These are phyloP conservation scores for Lyophyllum shimeji DNA, from an alignment of 768 basidiomycete genomes.

Conservation along the genomic window DNA sequence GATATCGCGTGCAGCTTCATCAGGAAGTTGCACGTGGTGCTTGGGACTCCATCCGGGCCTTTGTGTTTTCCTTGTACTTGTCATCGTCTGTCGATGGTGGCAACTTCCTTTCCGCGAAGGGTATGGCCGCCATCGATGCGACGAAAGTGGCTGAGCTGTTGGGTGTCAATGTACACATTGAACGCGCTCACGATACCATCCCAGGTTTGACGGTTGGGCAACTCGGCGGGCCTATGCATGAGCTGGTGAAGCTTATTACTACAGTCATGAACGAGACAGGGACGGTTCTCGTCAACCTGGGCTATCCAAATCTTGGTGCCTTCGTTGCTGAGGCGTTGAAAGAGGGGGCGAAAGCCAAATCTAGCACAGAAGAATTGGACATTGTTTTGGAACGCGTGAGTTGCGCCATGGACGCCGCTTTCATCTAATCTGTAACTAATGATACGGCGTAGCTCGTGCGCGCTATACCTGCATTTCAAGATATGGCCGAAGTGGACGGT, in stretches of 20 bases:
- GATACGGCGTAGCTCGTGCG: constrained; percentile 56
- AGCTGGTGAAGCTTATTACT: constrained; percentile 69
- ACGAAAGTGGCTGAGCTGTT: constrained; percentile 72
- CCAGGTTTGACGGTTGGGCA: constrained; percentile 73
- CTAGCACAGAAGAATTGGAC: constrained; percentile 44
- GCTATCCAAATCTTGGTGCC: constrained; percentile 69
- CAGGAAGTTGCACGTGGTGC: constrained; percentile 74
- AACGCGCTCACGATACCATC: constrained; percentile 67
- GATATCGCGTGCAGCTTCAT: constrained; percentile 76
- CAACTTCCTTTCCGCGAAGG: constrained; percentile 65
- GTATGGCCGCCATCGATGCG: constrained; percentile 54
- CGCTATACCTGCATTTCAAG: constrained; percentile 80
- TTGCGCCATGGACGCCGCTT: not conserved
- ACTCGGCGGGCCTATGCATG: constrained; percentile 71
- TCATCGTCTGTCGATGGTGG: constrained; percentile 55
- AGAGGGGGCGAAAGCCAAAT: constrained; percentile 40
- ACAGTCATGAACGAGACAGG: constrained; percentile 74
- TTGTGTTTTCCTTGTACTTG: constrained; percentile 73
- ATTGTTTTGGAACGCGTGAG: constrained; percentile 62
- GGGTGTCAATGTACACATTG: constrained; percentile 66
- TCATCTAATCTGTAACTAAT: not conserved
- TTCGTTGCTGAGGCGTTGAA: constrained; percentile 73
- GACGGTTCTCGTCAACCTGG: constrained; percentile 50
- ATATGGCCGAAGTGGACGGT: constrained; percentile 68
- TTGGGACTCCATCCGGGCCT: constrained; percentile 78